phyloP scores from a whole-genome alignment of 805 yeast species.

The Limtongia smithiae region DNA sequence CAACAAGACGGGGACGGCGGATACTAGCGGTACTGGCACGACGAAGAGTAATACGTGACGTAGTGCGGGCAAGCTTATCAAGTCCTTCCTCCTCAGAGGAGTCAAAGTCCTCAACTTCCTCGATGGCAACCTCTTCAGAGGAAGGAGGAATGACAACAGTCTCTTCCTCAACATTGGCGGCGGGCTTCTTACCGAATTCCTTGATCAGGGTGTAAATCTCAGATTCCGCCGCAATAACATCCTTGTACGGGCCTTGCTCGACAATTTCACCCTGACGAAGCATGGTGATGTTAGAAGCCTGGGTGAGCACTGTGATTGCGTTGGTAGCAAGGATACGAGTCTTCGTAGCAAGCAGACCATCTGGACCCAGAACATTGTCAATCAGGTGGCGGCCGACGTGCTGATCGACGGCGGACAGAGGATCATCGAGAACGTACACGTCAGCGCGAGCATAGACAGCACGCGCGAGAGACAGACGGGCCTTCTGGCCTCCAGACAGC shows the following conservation, averaged over 20 bases:
- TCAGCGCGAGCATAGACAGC: constrained; percentile 96
- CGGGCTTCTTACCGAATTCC: constrained; percentile 31
- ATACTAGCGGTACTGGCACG: constrained; percentile 66
- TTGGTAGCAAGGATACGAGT: constrained; percentile 82
- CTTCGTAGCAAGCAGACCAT: constrained; percentile 71
- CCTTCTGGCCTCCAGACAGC: constrained; percentile 96
- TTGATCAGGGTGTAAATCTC: constrained; percentile 29
- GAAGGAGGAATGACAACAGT: not conserved
- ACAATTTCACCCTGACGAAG: constrained; percentile 49
- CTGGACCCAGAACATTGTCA: constrained; percentile 75
- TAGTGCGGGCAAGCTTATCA: constrained; percentile 26
- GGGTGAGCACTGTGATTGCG: constrained; percentile 73
- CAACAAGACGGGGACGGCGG: constrained; percentile 34
- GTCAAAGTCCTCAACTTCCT: constrained; percentile 9
- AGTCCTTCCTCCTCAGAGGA: constrained; percentile 20
- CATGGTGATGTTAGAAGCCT: constrained; percentile 68
- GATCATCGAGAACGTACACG: constrained; percentile 84
- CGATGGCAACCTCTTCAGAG: constrained; percentile 5
- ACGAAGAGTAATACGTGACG: constrained; percentile 40
- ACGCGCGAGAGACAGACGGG: constrained; percentile 88
- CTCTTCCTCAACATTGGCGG: constrained; percentile 13
- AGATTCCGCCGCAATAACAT: constrained; percentile 28
- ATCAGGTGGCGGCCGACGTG: constrained; percentile 89
- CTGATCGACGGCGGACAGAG: constrained; percentile 94
- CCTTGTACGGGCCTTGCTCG: constrained; percentile 38